phyloP scores from a whole-genome alignment of 179 eudicot genomes.

The Gypsophila paniculata region DNA sequence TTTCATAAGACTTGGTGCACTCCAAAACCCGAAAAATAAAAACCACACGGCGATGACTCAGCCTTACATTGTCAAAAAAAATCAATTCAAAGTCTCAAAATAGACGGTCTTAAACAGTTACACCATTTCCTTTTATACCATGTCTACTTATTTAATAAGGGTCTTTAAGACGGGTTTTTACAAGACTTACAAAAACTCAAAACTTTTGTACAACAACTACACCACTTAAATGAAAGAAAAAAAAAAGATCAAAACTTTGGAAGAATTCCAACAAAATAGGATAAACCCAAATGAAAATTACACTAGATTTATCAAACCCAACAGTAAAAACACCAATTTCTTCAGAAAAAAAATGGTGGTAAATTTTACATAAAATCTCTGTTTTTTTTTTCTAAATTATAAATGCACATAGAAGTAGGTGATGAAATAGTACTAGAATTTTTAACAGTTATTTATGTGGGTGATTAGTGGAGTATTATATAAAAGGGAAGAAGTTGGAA shows the following conservation, averaged over 20 bases:
- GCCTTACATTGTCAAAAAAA: slow-evolving; percentile 31
- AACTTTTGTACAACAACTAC: neutral
- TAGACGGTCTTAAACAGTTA: too few species aligned
- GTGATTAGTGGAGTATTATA: too few species aligned
- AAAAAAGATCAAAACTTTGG: neutral
- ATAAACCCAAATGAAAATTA: slow-evolving; percentile 27
- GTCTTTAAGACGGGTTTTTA: too few species aligned
- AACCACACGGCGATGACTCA: neutral
- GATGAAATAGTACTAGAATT: slow-evolving; percentile 10
- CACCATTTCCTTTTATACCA: too few species aligned
- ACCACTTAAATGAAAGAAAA: neutral
- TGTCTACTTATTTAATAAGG: too few species aligned
- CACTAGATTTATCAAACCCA: slow-evolving; percentile 21
- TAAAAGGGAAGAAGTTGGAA: too few species aligned
- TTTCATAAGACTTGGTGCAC: too few species aligned
- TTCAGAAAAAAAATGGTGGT: neutral
- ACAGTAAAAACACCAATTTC: too few species aligned
- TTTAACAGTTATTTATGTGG: slow-evolving; percentile 2
- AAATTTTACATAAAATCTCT: neutral
- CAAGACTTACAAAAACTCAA: slow-evolving; percentile 3
- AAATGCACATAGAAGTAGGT: neutral
- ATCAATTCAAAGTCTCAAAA: too few species aligned
- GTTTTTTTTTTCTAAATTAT: neutral
- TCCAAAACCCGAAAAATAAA: neutral
- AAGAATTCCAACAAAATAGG: slow-evolving; percentile 20